Evolutionary conservation across 2,329 filamentous ascomycete genomes (phyloP), one percentile per base, ranked within the genome.

Genomic region (Teratosphaeriaceae sp.): DNA sequence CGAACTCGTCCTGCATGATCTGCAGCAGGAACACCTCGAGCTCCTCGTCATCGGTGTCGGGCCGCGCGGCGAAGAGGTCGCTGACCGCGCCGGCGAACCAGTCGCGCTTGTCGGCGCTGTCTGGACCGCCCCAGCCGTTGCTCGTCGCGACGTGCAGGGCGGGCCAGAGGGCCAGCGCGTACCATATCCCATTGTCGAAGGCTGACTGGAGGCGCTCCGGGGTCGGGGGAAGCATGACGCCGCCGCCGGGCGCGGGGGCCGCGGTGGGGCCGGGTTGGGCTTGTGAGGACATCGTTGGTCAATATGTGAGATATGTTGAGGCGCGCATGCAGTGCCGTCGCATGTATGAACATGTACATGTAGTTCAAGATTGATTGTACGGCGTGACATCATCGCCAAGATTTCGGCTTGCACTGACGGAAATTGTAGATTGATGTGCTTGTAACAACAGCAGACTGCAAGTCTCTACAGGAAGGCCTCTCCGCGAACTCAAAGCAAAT

Each of bases 1-100:
- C 88, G 59, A 97, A 98, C 66, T 98, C 92, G 68, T 97, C 92
- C 49, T 85, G 77, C 84, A 97, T 92, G 48, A 95, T 82, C 58
- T 96, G 86, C 36, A 95, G 72, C 37, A 97, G 72, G 40, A 94
- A 80, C 30, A 83, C 76, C 70, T 97, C 90, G 33, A 96, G 71
- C 55, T 96, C 88, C 50, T 84, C 80, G 15, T 76, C 70, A 54
- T 95, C 85, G 9, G 85, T 80, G 43, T 79, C 71, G 2, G 79
- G 72, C 3, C 72, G 67, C 9, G 71, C 65, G 15, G 58, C 71
- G 55, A 96, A 84, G 49, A 95, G 79, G 20, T 95, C 87, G 46
- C 82, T 84, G 41, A 97, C 75, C 33, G 85, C 85, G 50, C 88
- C 89, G 40, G 86, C 90, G 58, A 98, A 86, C 90, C 89, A 97